Conservation (phyloP, 2,329 filamentous ascomycete genomes). For the Dothistroma septosporum region DNA sequence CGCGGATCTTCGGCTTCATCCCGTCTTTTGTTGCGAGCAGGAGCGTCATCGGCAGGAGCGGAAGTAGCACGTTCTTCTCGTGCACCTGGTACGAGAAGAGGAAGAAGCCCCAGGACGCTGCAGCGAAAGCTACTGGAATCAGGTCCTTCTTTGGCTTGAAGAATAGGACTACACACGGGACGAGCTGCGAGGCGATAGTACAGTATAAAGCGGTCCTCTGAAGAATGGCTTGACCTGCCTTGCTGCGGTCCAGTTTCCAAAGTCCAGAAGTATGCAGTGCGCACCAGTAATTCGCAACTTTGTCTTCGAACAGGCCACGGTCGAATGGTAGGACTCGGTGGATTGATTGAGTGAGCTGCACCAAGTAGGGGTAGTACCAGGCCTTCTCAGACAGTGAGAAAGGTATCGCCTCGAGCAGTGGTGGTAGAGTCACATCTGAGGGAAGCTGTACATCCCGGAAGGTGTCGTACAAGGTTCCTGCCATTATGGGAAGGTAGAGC, state of each 20-base stretch:
- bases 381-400: slow-evolving; percentile 57
- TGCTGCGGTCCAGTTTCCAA: slow-evolving; percentile 68
- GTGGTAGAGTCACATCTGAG: slow-evolving; percentile 43
- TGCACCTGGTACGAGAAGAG: slow-evolving; percentile 97
- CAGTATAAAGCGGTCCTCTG: slow-evolving; percentile 70
- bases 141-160: slow-evolving; percentile 71
- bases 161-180: slow-evolving; percentile 76
- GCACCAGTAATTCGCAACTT: slow-evolving; percentile 98
- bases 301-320: slow-evolving; percentile 95
- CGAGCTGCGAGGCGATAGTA: slow-evolving; percentile 71
- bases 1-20: slow-evolving; percentile 67
- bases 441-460: slow-evolving; percentile 61
- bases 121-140: slow-evolving; percentile 73
- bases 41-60: slow-evolving; percentile 87
- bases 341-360: slow-evolving; percentile 77
- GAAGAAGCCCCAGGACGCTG: slow-evolving; percentile 94
- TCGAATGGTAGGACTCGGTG: slow-evolving; percentile 96
- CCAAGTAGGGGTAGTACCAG: slow-evolving; percentile 67
- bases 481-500: slow-evolving; percentile 69
- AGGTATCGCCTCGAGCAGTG: slow-evolving; percentile 62
- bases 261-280: slow-evolving; percentile 70
- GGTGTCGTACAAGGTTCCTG: slow-evolving; percentile 66
- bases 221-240: slow-evolving; percentile 66
- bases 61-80: slow-evolving; percentile 92
- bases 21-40: slow-evolving; percentile 75